These are phyloP conservation scores for Tillandsia leiboldiana DNA, from an alignment of 176 grass and related monocot species.

Conservation along the genomic window DNA sequence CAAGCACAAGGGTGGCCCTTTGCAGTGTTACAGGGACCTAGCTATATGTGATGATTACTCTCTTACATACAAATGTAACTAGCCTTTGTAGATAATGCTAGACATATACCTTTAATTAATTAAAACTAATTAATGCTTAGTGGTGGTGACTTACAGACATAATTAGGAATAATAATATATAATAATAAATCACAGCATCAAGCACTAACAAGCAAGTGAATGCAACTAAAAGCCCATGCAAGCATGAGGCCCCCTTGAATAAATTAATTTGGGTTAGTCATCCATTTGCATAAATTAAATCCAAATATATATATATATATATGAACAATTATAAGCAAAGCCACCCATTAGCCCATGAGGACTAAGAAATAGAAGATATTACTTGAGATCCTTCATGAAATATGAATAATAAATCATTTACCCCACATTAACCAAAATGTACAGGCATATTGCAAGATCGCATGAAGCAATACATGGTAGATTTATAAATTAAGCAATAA, in stretches of 20 bases:
- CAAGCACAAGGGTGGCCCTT: constrained; percentile 22
- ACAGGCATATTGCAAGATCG: too few relatives aligned
- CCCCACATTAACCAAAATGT: too few relatives aligned
- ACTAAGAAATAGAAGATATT: constrained; percentile 5
- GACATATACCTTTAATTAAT: neutral
- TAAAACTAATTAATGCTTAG: constrained; percentile 10
- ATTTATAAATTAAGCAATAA: too few relatives aligned
- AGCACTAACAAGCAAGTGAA: constrained; percentile 20
- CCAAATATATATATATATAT: neutral
- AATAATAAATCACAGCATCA: constrained; percentile 5
- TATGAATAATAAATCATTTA: too few relatives aligned
- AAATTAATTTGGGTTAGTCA: constrained; percentile 23
- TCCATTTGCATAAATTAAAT: constrained; percentile 28
- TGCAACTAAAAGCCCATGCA: constrained; percentile 25
- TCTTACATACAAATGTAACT: constrained; percentile 4
- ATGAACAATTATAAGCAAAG: neutral
- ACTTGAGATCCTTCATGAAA: too few relatives aligned
- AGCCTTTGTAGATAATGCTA: constrained; percentile 12
- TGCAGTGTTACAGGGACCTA: constrained; percentile 10
- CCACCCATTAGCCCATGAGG: neutral
- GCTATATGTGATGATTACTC: constrained; percentile 15
- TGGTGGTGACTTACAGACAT: constrained; percentile 9
- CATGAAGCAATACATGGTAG: too few relatives aligned
- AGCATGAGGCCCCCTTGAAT: constrained; percentile 17
- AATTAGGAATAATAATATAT: constrained; percentile 9